Evolutionary conservation across 768 basidiomycete genomes (phyloP), one percentile per base, ranked within the genome.

Genomic region (Hebeloma cylindrosporum): DNA sequence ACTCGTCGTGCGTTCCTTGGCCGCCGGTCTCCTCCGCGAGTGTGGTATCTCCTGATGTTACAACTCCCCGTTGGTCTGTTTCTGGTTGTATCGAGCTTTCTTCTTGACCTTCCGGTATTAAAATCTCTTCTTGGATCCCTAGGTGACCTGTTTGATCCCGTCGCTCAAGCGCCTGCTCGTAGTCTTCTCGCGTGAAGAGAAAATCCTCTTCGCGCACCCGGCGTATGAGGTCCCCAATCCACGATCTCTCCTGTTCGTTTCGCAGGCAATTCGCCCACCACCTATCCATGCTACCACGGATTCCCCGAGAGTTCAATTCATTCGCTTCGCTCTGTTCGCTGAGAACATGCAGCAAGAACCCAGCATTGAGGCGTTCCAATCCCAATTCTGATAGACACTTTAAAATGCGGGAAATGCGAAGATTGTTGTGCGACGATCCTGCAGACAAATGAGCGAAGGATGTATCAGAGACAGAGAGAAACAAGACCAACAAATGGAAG

Each of bases 261-360:
- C 86, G 70, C 39, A 86, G 65, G 58, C 85, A 88, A 54, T 84
- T 84, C 14, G 79, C 78, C 86, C 86, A 88, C 82, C 83, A 89
- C 45, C 71, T 67, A 49, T 86, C 86, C 84, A 88, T 87, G 59
- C 86, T 88, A 51, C 65, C 63, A 37, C 62, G 59, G 37, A 87
- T 65, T 8, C 63, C 62, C 7, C 56, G 52, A n/a, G 74, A 67
- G 54, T 78, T 69, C 31, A 89, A 69, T 55, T 74, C 64, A 22
- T 68, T 65, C 16, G 68, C 59, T 58, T 83, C 79, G 54, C 81
- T 84, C 58, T 87, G 86, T 57, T 88, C 82, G 53, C 70, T 75
- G 20, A 88, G 70, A 47, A 88, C 70, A 57, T 85, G 82, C 32
- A 88, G 69, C 32, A 89, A 56, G 53, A 88, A 85, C 1, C 81